Percentiles rank a stretch among this genome's conserved stretches.
These are phyloP conservation scores for Helianthus annuus DNA, from an alignment of 129 eudicot genomes.

Conservation along the genomic window HanXRQr2.0-SUNRISE NC_035445.2:146920753-146921252, in stretches of 20 bases:
- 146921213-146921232: conserved; percentile 76
- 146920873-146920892: no score
- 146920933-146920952: conserved; percentile 87
- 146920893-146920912: no score
- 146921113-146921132: conserved; percentile 74
- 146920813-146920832: no score
- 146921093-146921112: conserved; percentile 86
- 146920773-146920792: background rate
- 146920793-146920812: background rate
- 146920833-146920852: no score
- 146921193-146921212: conserved; percentile 46
- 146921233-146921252: conserved; percentile 89
- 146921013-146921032: conserved; percentile 89
- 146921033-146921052: conserved; percentile 70
- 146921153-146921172: conserved; percentile 17
- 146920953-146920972: conserved; percentile 74
- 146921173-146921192: background rate
- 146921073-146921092: conserved; percentile 96
- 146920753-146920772: no score
- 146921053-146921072: conserved; percentile 77
- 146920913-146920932: background rate
- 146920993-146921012: conserved; percentile 79
- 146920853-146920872: no score
- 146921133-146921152: conserved; percentile 37
- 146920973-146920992: conserved; percentile 85